Conservation (phyloP, 208 protist genomes). For the Wallacemonas sp. region DNA sequence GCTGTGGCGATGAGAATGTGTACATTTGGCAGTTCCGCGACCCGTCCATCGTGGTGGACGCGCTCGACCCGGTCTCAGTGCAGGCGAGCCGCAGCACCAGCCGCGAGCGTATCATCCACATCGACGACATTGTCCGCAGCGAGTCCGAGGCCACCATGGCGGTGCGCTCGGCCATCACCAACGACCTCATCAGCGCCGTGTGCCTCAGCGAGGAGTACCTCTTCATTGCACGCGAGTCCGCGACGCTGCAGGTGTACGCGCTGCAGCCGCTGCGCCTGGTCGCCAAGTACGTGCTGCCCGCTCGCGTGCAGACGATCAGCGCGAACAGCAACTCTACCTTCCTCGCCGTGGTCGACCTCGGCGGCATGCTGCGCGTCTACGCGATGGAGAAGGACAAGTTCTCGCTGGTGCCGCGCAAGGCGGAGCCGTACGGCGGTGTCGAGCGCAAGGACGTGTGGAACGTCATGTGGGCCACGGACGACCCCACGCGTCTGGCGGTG, state of each 20-base stretch:
- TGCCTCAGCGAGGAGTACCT: slow-evolving; percentile 82
- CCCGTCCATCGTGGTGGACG: slow-evolving; percentile 68
- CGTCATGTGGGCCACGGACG: slow-evolving; percentile 92
- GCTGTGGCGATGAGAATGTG: slow-evolving; percentile 89
- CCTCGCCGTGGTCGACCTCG: slow-evolving; percentile 92
- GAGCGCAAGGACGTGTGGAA: slow-evolving; percentile 97
- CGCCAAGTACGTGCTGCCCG: slow-evolving; percentile 72
- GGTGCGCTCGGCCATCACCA: slow-evolving; percentile 75
- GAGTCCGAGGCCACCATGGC: slow-evolving; percentile 56
- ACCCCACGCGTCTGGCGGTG: slow-evolving; percentile 92
- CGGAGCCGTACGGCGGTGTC: slow-evolving; percentile 60
- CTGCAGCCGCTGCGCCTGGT: slow-evolving; percentile 87
- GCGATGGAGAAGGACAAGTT: slow-evolving; percentile 53
- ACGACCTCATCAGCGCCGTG: slow-evolving; percentile 92
- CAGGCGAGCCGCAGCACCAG: slow-evolving; percentile 73
- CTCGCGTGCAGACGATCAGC: slow-evolving; percentile 78
- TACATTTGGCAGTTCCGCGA: slow-evolving; percentile 96
- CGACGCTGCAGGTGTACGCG: slow-evolving; percentile 85
- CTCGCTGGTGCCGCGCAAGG: slow-evolving; percentile 65
- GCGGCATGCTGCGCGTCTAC: slow-evolving; percentile 78
- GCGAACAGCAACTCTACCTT: slow-evolving; percentile 93
- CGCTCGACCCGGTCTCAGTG: slow-evolving; percentile 81
- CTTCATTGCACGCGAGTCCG: slow-evolving; percentile 91
- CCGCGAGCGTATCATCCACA: slow-evolving; percentile 87
- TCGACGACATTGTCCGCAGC: slow-evolving; percentile 88